Percentiles rank a stretch among this genome's conserved stretches.
phyloP scores from a whole-genome alignment of 768 basidiomycete species.

The Suillus decipiens region DNA sequence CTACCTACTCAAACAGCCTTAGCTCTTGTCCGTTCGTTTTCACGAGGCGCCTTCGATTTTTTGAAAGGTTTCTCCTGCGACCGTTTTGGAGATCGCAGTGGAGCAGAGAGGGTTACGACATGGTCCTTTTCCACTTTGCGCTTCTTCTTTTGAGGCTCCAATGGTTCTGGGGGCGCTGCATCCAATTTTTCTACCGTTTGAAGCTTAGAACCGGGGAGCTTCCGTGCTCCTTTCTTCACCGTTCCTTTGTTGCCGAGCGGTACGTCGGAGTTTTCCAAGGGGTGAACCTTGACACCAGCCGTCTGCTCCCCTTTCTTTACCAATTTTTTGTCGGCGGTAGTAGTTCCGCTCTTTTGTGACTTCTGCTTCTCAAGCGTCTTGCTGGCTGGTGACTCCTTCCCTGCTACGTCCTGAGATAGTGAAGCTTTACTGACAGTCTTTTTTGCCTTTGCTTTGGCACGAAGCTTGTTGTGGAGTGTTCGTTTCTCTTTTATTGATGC shows the following conservation, averaged over 20 bases:
- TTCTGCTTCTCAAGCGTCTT: background rate
- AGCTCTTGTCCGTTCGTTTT: constrained; percentile 1
- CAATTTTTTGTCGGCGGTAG: background rate
- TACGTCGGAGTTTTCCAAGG: background rate
- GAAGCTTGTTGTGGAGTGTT: constrained; percentile 47
- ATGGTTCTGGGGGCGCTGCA: background rate
- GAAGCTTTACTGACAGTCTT: constrained; percentile 16
- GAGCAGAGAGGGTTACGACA: background rate
- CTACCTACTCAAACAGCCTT: background rate
- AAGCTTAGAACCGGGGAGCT: background rate
- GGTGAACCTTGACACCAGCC: background rate
- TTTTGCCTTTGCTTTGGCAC: constrained; percentile 43
- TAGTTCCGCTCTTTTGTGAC: background rate
- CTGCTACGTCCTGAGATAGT: background rate
- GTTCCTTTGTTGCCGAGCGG: background rate
- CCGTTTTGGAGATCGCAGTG: background rate
- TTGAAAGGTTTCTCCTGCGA: background rate
- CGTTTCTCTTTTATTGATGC: constrained; percentile 48
- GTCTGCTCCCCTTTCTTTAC: background rate
- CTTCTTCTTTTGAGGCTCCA: background rate
- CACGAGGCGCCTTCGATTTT: background rate
- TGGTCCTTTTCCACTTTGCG: background rate
- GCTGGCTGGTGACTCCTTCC: background rate
- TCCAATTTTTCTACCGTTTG: background rate
- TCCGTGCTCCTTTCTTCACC: background rate